These are phyloP conservation scores for Colletotrichum camelliae DNA, from an alignment of 2,329 filamentous ascomycete species.

Conservation along the genomic window DNA sequence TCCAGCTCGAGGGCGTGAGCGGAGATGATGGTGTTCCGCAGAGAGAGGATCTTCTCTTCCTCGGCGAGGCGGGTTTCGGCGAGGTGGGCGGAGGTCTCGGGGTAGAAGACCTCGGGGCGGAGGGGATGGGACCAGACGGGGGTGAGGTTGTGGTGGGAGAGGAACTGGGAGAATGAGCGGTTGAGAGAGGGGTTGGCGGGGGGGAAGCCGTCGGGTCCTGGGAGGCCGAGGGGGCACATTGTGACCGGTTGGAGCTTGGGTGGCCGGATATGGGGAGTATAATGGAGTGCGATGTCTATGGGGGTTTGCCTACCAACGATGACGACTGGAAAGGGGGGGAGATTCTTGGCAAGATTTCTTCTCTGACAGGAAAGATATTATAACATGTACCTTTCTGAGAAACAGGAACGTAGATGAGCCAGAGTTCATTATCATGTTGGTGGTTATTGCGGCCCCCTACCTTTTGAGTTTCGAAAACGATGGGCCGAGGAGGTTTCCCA, in stretches of 20 bases:
- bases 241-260: fast-evolving
- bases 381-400: not conserved
- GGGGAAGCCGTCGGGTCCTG: not conserved
- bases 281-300: not conserved
- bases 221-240: not conserved
- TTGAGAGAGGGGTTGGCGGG: not conserved
- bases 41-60: not conserved
- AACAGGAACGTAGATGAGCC: not conserved
- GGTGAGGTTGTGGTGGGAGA: not conserved
- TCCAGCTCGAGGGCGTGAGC: not conserved
- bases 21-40: not conserved
- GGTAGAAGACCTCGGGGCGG: not conserved
- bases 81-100: not conserved
- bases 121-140: not conserved
- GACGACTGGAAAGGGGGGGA: not conserved
- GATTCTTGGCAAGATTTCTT: fast-evolving
- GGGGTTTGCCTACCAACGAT: fast-evolving
- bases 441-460: not conserved
- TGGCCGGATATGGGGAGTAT: not conserved
- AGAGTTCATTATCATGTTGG: not conserved
- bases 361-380: not conserved
- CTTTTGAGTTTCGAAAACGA: not conserved
- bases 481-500: not conserved
- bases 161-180: not conserved
- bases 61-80: not conserved